These are phyloP conservation scores for Ustanciosporium gigantosporum DNA, from an alignment of 1,284 basidiomycete genomes.

Conservation along the genomic window DNA sequence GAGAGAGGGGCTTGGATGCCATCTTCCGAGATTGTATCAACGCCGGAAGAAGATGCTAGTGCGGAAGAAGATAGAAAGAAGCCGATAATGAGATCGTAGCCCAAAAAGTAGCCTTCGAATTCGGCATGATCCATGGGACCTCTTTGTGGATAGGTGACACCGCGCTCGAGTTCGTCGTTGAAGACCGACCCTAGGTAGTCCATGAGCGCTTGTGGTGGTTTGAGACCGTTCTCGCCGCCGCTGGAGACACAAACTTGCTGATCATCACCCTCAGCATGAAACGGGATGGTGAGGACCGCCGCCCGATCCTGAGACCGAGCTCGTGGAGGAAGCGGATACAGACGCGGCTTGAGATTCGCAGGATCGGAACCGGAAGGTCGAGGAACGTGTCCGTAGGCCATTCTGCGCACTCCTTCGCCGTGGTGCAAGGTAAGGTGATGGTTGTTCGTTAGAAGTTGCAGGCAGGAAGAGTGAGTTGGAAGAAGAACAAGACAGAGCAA, in stretches of 20 bases:
- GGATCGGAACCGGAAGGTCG: slow-evolving; percentile 33
- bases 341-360: slow-evolving; percentile 21
- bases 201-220: slow-evolving; percentile 9
- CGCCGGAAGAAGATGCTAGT: slow-evolving; percentile 1
- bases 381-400: slow-evolving; percentile 46
- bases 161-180: slow-evolving; percentile 41
- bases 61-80: slow-evolving; percentile 15
- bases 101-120: slow-evolving; percentile 42
- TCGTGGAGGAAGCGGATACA: slow-evolving; percentile 29
- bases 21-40: slow-evolving; percentile 2
- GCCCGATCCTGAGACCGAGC: slow-evolving; percentile 16
- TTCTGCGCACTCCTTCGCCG: slow-evolving; percentile 2
- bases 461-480: too few relatives aligned
- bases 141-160: slow-evolving; percentile 46
- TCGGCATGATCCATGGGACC: slow-evolving; percentile 34
- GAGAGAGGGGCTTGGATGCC: slow-evolving; percentile 4
- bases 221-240: slow-evolving; percentile 1
- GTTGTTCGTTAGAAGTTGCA: too few relatives aligned
- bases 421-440: too few relatives aligned
- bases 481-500: too few relatives aligned
- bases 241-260: slow-evolving; percentile 3
- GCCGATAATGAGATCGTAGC: slow-evolving; percentile 35
- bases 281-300: slow-evolving; percentile 26
- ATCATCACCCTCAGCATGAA: slow-evolving; percentile 19
- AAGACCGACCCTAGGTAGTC: slow-evolving; percentile 35